A percentile compares a stretch with the other conserved stretches of the same genome.
Evolutionary conservation across 2,329 filamentous ascomycete species (phyloP).

Genomic region (Fusarium graminum): DNA sequence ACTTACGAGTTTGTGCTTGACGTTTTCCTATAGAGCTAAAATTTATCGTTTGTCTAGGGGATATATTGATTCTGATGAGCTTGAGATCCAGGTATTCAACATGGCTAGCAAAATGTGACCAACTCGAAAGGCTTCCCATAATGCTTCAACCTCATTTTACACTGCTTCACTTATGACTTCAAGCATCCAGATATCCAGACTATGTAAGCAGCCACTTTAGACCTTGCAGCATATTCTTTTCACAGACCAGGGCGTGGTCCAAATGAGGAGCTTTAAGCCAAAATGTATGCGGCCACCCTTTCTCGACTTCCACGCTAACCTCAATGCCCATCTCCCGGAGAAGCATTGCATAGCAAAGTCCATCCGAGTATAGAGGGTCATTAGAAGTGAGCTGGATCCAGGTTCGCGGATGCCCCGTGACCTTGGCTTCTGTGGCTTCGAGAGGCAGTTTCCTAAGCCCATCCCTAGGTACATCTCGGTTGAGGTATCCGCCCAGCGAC

Average conservation of each 20-base stretch:
- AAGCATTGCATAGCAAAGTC: slow-evolving; percentile 62
- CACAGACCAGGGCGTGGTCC: slow-evolving; percentile 57
- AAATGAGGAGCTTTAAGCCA: slow-evolving; percentile 62
- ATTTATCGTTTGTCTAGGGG: slow-evolving; percentile 22
- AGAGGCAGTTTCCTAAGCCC: slow-evolving; percentile 59
- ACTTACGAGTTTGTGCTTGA: slow-evolving; percentile 35
- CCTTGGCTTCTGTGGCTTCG: slow-evolving; percentile 51
- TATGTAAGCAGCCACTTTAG: slow-evolving; percentile 56
- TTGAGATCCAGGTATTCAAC: slow-evolving; percentile 1
- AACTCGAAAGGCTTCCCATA: neutral
- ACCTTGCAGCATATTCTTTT: slow-evolving; percentile 58
- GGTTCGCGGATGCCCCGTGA: slow-evolving; percentile 56
- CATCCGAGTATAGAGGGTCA: slow-evolving; percentile 65
- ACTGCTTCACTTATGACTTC: neutral
- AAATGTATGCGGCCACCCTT: slow-evolving; percentile 66
- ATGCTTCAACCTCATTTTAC: neutral
- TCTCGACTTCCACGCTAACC: slow-evolving; percentile 58
- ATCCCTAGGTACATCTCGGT: slow-evolving; percentile 55
- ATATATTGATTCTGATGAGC: slow-evolving; percentile 24
- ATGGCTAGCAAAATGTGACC: neutral
- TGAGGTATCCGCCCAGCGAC: slow-evolving; percentile 52
- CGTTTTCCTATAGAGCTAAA: slow-evolving; percentile 36
- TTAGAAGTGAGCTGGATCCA: slow-evolving; percentile 66
- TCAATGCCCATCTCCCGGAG: slow-evolving; percentile 57
- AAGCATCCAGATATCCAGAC: neutral